Base-by-base conservation (phyloP, 2,329 filamentous ascomycete species). In the Fusarium praegraminearum region DNA sequence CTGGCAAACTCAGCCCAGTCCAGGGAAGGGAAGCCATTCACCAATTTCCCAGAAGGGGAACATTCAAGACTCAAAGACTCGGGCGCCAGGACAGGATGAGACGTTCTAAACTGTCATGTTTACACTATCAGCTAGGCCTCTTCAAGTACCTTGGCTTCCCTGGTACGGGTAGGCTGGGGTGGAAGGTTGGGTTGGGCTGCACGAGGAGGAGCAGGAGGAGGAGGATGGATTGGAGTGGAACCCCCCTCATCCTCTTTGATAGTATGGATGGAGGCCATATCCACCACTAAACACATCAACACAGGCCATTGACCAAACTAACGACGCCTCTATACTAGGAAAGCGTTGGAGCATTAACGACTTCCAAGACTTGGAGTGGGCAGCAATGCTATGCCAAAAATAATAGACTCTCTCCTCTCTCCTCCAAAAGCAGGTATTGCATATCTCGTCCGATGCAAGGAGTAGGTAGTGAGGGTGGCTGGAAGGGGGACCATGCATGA, bases 51-150 rank as follows among this genome's bases (percentile, higher is more conserved):
- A 65, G 61, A 59, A 36, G 40, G 54, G 28, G 57, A 57, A 57
- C 41, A 57, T 46, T 56, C 46, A 24, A 67, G 67, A 65, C 59
- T 65, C 56, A 74, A 59, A 67, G 71, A 66, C 72, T 73, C 70
- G 67, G 73, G 71, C 73, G 71, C 70, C 71, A 75, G 73, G 74
- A 72, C 70, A 62, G 72, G 69, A 74, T 75, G 73, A 75, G 73
- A 71, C 72, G 40, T 51, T 52, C 65, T 62, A 62, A 62, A 33
- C 64, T 22, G 36, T 40, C n/a, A 13, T 40, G 36, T 40, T 22
- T 20, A 40, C 36, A 40, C 11, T 20, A 22, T 22, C 7, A 40
- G n/a, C 36, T 40, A 40, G n/a, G n/a, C 36, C 20, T 40, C n/a
- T 40, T 20, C n/a, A 40, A 7, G 36, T 40, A 40, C n/a, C n/a